Evolutionary conservation across 2,329 filamentous ascomycete species (phyloP), one percentile per base, ranked within the genome.

Genomic region (Plectosphaerella cucumerina): DNA sequence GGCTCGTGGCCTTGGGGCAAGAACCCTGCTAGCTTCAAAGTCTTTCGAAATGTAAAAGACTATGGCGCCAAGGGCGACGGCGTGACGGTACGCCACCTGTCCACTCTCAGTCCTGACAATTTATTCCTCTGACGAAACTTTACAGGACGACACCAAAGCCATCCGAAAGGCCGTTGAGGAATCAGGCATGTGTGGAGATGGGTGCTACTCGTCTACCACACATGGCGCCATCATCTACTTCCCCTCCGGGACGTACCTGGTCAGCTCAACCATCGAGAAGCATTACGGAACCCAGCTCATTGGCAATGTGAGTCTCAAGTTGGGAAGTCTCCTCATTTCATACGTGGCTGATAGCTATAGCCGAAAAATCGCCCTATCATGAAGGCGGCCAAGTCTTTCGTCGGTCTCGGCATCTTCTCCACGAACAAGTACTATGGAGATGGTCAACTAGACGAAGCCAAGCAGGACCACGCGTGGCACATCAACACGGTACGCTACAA

Each of bases 21-120:
- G 39, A 42, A 42, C 17, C 39, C 39, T 11, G 15, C 39, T n/a
- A 20, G 20, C 14, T 42, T 42, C 70, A 69, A 82, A 61, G 65
- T 82, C 48, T 81, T 74, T 59, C 73, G 78, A 39, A 81, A 81
- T 60, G 78, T 81, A 3, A 74, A 74, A 61, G 76, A 80, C 51
- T 82, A 73, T 62, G 79, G 79, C 34, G 78, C 78, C 4, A 73
- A 66, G 53, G 77, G 77, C 70, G 67, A 63, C 63, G 65, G 58
- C 50, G 63, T 68, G 0, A 82, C 82, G 15, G 56, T 39, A 39
- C 5, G 5, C 17, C 6, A 18, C 14, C 35, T 11, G 6, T 39
- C 17, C 5, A 15, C 35, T 5, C 35, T 9, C 23, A 26, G 23
- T 26, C 23, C 9, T 26, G 23, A 26, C 23, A 26, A 9, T 26